Evolutionary conservation across 331 rosid species (phyloP), one percentile per base, ranked within the genome.

Genomic region (Stylosanthes scabra): DNA sequence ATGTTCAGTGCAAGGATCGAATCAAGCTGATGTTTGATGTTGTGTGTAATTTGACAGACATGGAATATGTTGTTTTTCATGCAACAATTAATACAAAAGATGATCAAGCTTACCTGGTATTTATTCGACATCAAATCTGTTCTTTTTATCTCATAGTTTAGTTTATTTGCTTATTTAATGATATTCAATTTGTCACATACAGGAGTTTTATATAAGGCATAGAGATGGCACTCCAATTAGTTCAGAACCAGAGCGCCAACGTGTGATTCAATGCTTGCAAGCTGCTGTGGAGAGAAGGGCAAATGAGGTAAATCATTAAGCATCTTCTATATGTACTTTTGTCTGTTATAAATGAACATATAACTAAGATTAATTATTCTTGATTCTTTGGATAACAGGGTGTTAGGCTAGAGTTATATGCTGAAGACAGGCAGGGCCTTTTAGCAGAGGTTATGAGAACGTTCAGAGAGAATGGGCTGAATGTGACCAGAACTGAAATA

Each of bases 31-130:
- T 94, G 70, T 94, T 91, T 20, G 99, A 94, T 66, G 91, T 91
- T 13, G 90, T 94, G 50, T 91, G 97, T 84, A 94, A 89, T 7
- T 71, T 94, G 83, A 94, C 99, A 0, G 97, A 91, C 70, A 91
- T 94, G 99, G 96, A 88, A 66, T 94, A 94, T 71, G 93, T 91
- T 63, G 97, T 94, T 72, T 94, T 91, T 75, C 99, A 94, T 56
- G 99, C 93, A 16, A 91, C 96, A 2, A 70, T 90, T 13, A 81
- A 85, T 65, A 87, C 97, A 14, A 74, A 83, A 8, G 66, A 65
- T 69, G 85, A 87, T 39, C 83, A 78, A 70, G 97, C 89, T 12
- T 84, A 66, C 80, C 81, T 88, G 97, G 99, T 94, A 78, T 63
- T 63, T 65, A 16, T 58, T 12, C 14, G 3, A 25, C 41, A 49